These are phyloP conservation scores for Wickerhamiella siamensis DNA, from an alignment of 805 yeast species.

Conservation along the genomic window DNA sequence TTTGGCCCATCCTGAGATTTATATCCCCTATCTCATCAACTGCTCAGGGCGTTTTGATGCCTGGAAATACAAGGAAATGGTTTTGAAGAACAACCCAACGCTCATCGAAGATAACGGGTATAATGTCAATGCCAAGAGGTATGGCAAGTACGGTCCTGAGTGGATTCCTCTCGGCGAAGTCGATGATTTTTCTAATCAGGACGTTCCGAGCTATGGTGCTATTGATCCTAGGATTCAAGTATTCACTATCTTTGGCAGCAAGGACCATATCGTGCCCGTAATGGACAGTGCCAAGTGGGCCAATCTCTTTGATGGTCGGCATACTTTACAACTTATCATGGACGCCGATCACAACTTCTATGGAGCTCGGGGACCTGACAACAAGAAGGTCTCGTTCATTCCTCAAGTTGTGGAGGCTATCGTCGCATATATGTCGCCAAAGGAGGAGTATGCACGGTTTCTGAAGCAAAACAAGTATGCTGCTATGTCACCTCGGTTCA, in stretches of 20 bases:
- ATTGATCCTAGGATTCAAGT: conserved; percentile 32
- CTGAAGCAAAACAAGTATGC: conserved; percentile 26
- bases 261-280: conserved; percentile 52
- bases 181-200: conserved; percentile 26
- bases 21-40: conserved; percentile 54
- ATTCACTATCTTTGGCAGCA: conserved; percentile 54
- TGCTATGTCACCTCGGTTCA: conserved; percentile 41
- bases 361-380: conserved; percentile 27
- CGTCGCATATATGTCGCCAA: conserved; percentile 31
- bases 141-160: conserved; percentile 33
- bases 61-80: conserved; percentile 5
- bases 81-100: conserved; percentile 6
- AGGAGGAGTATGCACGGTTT: conserved; percentile 41
- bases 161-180: conserved; percentile 34
- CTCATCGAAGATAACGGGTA: conserved; percentile 28
- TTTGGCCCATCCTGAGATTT: conserved; percentile 21
- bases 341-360: conserved; percentile 74
- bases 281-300: conserved; percentile 48
- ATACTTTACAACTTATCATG: conserved; percentile 42
- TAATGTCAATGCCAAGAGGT: conserved; percentile 28
- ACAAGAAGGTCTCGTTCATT: conserved; percentile 41
- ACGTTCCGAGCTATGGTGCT: neutral
- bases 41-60: conserved; percentile 52
- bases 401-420: conserved; percentile 37
- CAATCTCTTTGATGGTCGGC: conserved; percentile 42